Percentiles rank a stretch among this genome's conserved stretches.
Conservation (phyloP, 1,284 basidiomycete species). For the Taiwanofungus camphoratus region DNA sequence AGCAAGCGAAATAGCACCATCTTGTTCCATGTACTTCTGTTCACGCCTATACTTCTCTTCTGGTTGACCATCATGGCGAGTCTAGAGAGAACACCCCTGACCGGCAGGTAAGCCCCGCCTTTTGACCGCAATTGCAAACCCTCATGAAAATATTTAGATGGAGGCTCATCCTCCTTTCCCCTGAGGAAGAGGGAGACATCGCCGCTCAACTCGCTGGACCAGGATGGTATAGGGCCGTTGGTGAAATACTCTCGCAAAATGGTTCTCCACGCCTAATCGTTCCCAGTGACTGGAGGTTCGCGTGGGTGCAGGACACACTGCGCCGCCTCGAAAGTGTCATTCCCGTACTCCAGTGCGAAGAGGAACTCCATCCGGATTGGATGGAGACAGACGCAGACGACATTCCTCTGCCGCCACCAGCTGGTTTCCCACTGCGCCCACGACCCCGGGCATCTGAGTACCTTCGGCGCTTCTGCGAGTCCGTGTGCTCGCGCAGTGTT, state of each 20-base stretch:
- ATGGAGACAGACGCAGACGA: slow-evolving; percentile 43
- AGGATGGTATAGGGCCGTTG: slow-evolving; percentile 82
- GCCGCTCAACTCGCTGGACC: slow-evolving; percentile 69
- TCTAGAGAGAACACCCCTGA: slow-evolving; percentile 77
- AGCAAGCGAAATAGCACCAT: slow-evolving; percentile 43
- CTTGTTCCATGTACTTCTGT: slow-evolving; percentile 53
- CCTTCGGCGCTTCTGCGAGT: slow-evolving; percentile 50
- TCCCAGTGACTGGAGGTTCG: slow-evolving; percentile 75
- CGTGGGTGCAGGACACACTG: slow-evolving; percentile 75
- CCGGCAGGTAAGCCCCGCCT: slow-evolving; percentile 58
- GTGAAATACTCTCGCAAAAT: slow-evolving; percentile 68
- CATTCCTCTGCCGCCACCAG: slow-evolving; percentile 65
- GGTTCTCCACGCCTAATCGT: slow-evolving; percentile 61
- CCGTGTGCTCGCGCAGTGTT: slow-evolving; percentile 37
- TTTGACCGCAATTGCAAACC: slow-evolving; percentile 3
- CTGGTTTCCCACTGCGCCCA: slow-evolving; percentile 63
- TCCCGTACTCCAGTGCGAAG: slow-evolving; percentile 57
- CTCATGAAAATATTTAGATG: slow-evolving; percentile 41
- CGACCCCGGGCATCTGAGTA: slow-evolving; percentile 66
- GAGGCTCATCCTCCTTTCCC: slow-evolving; percentile 82
- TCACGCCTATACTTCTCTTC: slow-evolving; percentile 67
- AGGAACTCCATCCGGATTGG: slow-evolving; percentile 51
- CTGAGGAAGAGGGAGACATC: slow-evolving; percentile 86
- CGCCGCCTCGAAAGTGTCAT: slow-evolving; percentile 67
- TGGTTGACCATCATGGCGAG: slow-evolving; percentile 72